These are phyloP conservation scores for Emiliania huxleyi DNA, from an alignment of 78 protist genomes.

Conservation along the genomic window DNA sequence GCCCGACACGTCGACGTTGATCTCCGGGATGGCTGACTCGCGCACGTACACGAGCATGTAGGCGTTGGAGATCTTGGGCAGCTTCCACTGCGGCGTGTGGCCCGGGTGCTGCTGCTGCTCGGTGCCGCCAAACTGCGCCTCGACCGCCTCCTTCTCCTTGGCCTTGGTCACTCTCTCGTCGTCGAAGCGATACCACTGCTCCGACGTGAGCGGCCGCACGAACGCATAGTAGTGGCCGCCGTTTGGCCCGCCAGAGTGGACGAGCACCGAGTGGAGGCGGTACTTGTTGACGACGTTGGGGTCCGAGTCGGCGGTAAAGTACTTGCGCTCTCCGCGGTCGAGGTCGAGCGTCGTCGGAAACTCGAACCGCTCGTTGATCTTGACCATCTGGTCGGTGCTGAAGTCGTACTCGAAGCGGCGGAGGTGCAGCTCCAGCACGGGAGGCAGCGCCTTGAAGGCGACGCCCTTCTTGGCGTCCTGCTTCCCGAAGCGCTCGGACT, in stretches of 20 bases:
- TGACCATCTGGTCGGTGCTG: constrained; percentile 67
- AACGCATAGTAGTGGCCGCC: constrained; percentile 96
- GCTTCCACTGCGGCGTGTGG: neutral
- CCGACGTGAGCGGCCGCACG: constrained; percentile 64
- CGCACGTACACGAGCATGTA: constrained; percentile 92
- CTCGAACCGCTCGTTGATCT: constrained; percentile 80
- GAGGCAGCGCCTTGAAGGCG: constrained; percentile 84
- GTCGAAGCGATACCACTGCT: constrained; percentile 81
- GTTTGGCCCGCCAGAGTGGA: constrained; percentile 92
- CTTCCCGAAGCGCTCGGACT: constrained; percentile 79
- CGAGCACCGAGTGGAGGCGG: constrained; percentile 78
- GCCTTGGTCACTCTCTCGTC: constrained; percentile 81
- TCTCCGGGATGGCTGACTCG: constrained; percentile 20
- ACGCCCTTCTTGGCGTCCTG: constrained; percentile 87
- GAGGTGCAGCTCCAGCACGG: constrained; percentile 90
- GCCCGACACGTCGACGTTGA: constrained; percentile 22
- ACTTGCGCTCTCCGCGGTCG: neutral
- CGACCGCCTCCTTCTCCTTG: constrained; percentile 58
- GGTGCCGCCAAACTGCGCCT: constrained; percentile 79
- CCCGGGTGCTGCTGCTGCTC: neutral
- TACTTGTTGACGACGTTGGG: constrained; percentile 32
- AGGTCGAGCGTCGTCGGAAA: constrained; percentile 57
- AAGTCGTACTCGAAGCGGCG: constrained; percentile 95
- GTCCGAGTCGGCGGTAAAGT: neutral
- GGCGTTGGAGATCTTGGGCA: constrained; percentile 57